Percentiles rank a stretch among this genome's conserved stretches.
Evolutionary conservation across 2,329 filamentous ascomycete genomes (phyloP).

Genomic region (Chalaropsis ovoidea): DNA sequence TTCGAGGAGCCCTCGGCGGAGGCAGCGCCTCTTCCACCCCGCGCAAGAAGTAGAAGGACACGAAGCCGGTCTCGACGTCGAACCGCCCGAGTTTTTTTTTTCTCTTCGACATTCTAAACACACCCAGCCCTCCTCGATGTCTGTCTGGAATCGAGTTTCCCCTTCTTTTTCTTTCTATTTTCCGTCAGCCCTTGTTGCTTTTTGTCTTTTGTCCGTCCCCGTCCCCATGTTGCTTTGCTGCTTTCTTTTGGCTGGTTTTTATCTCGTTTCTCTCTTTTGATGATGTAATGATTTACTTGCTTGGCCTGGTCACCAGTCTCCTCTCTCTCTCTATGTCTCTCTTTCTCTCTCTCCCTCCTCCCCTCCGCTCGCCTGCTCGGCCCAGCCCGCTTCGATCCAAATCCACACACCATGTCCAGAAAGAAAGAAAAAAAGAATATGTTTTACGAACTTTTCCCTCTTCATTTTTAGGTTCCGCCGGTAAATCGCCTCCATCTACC

Average conservation of each 20-base stretch:
- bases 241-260: conserved; percentile 4
- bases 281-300: conserved; percentile 8
- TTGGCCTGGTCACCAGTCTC: too few species aligned
- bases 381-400: background rate
- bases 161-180: conserved; percentile 5
- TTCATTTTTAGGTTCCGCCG: conserved; percentile 81
- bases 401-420: background rate
- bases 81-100: conserved; percentile 20
- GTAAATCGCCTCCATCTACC: conserved; percentile 43
- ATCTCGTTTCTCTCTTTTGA: conserved; percentile 1
- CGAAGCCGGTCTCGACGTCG: conserved; percentile 18
- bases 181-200: background rate
- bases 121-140: conserved; percentile 6
- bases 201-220: background rate
- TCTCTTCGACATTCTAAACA: conserved; percentile 3
- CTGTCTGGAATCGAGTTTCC: background rate
- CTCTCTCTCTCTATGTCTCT: background rate
- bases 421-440: conserved; percentile 41
- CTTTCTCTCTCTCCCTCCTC: conserved; percentile 8
- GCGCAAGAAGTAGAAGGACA: conserved; percentile 26
- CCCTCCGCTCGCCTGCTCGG: background rate
- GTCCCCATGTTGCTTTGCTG: background rate
- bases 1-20: conserved; percentile 57
- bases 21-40: conserved; percentile 27
- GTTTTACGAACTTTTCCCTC: conserved; percentile 56